phyloP scores from a whole-genome alignment of 192 early-diverging fungal species.

The Podochytrium sp. region DNA sequence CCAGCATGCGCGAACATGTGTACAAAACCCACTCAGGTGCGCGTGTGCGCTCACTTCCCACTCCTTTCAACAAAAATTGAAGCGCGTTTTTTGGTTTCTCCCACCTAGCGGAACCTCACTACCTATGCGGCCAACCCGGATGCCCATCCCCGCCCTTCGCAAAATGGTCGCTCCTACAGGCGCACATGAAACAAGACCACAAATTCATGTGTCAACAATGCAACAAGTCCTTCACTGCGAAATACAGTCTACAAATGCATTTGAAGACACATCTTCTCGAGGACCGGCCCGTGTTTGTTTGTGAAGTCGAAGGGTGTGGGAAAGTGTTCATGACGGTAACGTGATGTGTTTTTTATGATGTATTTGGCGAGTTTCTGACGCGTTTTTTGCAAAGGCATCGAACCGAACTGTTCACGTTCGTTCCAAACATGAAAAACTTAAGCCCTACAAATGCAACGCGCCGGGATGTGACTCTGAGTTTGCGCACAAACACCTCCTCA shows the following conservation, averaged over 20 bases:
- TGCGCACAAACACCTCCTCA: slow-evolving; percentile 19
- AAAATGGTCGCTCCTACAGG: slow-evolving; percentile 52
- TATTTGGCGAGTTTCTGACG: neutral
- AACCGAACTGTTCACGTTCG: slow-evolving; percentile 30
- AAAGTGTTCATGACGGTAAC: slow-evolving; percentile 44
- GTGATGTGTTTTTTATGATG: slow-evolving; percentile 19
- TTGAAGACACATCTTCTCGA: slow-evolving; percentile 36
- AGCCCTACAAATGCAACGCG: slow-evolving; percentile 16
- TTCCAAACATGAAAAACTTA: slow-evolving; percentile 39
- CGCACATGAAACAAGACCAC: slow-evolving; percentile 41
- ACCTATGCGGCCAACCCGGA: slow-evolving; percentile 33
- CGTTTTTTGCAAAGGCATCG: neutral
- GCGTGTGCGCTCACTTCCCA: neutral
- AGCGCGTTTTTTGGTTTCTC: no score
- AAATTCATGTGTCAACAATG: slow-evolving; percentile 34
- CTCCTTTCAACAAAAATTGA: neutral
- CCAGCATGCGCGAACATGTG: slow-evolving; percentile 32
- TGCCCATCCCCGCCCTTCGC: slow-evolving; percentile 42
- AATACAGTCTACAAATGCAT: slow-evolving; percentile 37
- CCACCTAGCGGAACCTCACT: slow-evolving; percentile 7
- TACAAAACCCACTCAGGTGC: slow-evolving; percentile 12
- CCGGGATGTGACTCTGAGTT: neutral
- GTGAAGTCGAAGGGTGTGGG: slow-evolving; percentile 42
- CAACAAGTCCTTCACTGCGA: slow-evolving; percentile 31
- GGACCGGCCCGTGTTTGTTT: slow-evolving; percentile 35